These are phyloP conservation scores for Cytospora piceicola DNA, from an alignment of 2,329 filamentous ascomycete species.

Conservation along the genomic window DNA sequence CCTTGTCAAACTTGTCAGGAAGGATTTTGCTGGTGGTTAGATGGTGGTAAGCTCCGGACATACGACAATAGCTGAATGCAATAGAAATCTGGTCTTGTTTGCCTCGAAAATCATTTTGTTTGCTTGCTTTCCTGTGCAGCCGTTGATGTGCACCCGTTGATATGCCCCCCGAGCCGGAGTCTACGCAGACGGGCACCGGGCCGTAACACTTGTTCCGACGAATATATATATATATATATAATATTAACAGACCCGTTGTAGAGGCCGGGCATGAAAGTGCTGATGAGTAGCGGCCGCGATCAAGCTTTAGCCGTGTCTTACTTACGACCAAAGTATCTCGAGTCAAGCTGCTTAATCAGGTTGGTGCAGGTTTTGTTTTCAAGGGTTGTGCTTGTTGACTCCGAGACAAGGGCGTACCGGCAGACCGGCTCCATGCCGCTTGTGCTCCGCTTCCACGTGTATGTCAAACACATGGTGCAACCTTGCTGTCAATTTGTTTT, in stretches of 20 bases:
- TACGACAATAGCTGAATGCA: background rate
- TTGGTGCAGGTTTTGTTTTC: no score
- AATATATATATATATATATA: no score
- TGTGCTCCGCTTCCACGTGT: background rate
- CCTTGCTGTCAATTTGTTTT: background rate
- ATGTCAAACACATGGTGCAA: background rate
- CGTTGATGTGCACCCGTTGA: no score
- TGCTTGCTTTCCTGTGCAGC: background rate
- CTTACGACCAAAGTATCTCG: no score
- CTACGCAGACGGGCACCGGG: no score
- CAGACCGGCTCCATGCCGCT: background rate
- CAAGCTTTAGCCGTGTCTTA: no score
- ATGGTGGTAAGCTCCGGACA: background rate
- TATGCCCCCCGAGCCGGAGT: no score
- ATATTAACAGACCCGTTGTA: no score
- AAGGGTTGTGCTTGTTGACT: background rate
- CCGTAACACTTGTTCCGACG: no score
- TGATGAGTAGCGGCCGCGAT: no score
- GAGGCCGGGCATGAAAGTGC: no score
- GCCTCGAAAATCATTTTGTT: background rate
- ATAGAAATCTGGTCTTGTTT: background rate
- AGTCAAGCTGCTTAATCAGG: no score
- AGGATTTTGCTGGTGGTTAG: background rate
- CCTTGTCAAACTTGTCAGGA: background rate
- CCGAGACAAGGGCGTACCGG: background rate